Evolutionary conservation across 2,329 filamentous ascomycete species (phyloP).

Genomic region (Cordyceps pruinosa): DNA sequence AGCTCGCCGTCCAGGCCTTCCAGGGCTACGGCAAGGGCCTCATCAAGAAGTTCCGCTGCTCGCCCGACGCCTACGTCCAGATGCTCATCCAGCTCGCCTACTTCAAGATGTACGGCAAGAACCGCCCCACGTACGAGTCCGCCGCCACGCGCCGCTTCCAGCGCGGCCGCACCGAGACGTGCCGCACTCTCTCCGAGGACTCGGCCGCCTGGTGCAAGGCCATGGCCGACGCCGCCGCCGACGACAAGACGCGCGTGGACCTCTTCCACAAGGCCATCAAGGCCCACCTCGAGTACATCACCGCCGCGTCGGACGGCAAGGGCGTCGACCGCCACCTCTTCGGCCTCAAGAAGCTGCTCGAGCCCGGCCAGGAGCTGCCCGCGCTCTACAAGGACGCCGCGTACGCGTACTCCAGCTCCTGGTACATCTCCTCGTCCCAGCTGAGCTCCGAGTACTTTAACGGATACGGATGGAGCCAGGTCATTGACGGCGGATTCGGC

Average conservation of each 20-base stretch:
- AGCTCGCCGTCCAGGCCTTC: conserved; percentile 90
- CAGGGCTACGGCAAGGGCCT: conserved; percentile 96
- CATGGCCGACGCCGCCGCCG: conserved; percentile 63
- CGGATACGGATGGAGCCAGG: conserved; percentile 97
- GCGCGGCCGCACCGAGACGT: conserved; percentile 92
- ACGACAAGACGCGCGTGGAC: conserved; percentile 59
- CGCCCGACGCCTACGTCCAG: conserved; percentile 94
- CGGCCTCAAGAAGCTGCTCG: conserved; percentile 84
- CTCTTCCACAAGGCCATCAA: conserved; percentile 77
- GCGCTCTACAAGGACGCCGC: conserved; percentile 82
- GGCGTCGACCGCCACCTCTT: conserved; percentile 97
- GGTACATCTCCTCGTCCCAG: conserved; percentile 86
- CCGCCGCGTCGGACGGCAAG: conserved; percentile 80
- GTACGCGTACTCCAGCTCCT: conserved; percentile 74
- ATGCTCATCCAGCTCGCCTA: conserved; percentile 98
- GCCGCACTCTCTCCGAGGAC: conserved; percentile 84
- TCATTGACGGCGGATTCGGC: conserved; percentile 90
- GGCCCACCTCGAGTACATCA: conserved; percentile 84
- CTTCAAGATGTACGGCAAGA: conserved; percentile 98
- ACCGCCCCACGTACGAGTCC: conserved; percentile 94
- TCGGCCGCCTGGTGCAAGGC: conserved; percentile 83
- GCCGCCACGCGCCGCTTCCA: conserved; percentile 93
- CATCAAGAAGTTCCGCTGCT: conserved; percentile 99
- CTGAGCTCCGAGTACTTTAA: conserved; percentile 97
- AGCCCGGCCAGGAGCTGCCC: conserved; percentile 73